Conservation (phyloP, 345 rosid species). For the Salix udensis region DNA sequence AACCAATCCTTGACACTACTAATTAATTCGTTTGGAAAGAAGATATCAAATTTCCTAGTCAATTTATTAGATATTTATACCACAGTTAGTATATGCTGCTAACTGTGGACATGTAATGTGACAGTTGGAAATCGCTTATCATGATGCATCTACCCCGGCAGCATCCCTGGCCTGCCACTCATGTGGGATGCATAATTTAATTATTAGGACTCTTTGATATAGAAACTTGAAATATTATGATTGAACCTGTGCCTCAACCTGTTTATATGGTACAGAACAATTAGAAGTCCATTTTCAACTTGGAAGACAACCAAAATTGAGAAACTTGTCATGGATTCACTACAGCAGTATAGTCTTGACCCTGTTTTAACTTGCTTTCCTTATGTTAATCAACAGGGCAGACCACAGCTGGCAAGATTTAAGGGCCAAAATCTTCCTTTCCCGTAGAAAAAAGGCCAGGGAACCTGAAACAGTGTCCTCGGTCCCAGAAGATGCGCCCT, state of each 20-base stretch:
- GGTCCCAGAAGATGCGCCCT: constrained; percentile 9
- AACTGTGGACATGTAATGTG: not conserved
- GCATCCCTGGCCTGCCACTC: not conserved
- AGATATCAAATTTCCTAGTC: not conserved
- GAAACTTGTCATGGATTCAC: constrained; percentile 4
- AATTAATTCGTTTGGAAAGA: not conserved
- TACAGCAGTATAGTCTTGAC: not conserved
- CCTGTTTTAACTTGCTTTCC: not conserved
- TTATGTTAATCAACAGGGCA: constrained; percentile 31
- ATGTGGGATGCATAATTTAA: not conserved
- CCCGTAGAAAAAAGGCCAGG: constrained; percentile 8
- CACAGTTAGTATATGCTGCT: not conserved
- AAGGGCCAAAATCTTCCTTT: constrained; percentile 36
- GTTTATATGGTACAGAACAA: not conserved
- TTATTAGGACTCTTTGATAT: not conserved
- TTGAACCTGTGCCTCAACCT: not conserved
- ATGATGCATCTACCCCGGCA: not conserved
- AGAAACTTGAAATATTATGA: not conserved
- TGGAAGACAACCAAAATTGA: not conserved
- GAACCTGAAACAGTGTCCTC: constrained; percentile 4
- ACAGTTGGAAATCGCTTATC: not conserved
- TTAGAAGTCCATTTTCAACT: not conserved
- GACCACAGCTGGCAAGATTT: constrained; percentile 42
- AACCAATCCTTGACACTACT: not conserved
- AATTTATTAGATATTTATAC: not conserved